Base-by-base conservation (phyloP, 345 rosid genomes). In the Eutrema japonicum region DNA sequence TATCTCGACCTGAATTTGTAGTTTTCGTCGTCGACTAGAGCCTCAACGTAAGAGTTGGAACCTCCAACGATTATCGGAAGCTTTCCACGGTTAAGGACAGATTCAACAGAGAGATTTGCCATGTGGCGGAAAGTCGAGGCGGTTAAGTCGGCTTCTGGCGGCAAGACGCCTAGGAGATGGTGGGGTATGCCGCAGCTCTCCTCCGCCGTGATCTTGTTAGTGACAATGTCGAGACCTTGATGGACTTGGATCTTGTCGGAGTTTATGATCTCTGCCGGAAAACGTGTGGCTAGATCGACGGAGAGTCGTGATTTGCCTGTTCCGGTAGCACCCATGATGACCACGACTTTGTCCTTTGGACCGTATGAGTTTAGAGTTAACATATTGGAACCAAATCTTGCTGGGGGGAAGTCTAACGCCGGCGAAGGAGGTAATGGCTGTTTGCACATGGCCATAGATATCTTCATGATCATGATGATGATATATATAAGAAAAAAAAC, bases 41-140 rank as follows among this genome's bases (percentile, higher is more conserved):
- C 84, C 43, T 91, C 90, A 9, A 88, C 71, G 82, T 83, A 87
- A 0, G 94, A 87, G 80, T 88, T 91, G 10, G 94, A 91, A 37
- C 97, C 97, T 61, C 97, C 97, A 38, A 83, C 94, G 49, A 91
- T 76, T 66, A 91, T 74, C 37, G 97, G 97, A 68, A 84, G 84
- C 71, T 71, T 71, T 2, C 89, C 86, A 2, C 81, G 82, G 9
- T 50, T 69, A 10, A 67, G 62, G 32, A 82, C 73, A 0, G 86
- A 81, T 9, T 83, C 87, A 12, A 85, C 60, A 0, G 87, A 75
- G 3, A 36, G 52, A 2, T 81, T 79, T 7, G 97, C 92, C 82
- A 66, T 63, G 52, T 81, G 63, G 46, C 97, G 49, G 71, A 82
- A 87, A 41, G 84, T 72, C 5, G 64, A 29, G 0, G 88, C 82